phyloP scores from a whole-genome alignment of 2,329 filamentous ascomycete genomes.

The Geoglossum cookeanum region DNA sequence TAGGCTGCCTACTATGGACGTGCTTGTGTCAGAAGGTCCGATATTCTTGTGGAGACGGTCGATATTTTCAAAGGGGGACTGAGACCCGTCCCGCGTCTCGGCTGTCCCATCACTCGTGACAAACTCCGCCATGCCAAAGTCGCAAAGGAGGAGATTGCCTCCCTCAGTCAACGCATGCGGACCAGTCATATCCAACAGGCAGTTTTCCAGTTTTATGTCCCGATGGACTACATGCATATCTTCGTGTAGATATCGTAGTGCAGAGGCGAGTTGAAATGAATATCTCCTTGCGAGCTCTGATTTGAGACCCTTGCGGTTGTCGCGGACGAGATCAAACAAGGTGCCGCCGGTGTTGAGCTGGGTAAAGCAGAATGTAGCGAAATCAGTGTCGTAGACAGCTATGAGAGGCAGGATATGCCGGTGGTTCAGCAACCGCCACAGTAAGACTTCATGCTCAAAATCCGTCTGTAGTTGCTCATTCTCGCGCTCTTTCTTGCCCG shows the following conservation, averaged over 20 bases:
- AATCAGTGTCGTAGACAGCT: conserved; percentile 45
- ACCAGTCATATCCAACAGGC: conserved; percentile 37
- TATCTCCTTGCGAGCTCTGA: conserved; percentile 37
- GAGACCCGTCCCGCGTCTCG: background rate
- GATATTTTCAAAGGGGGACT: background rate
- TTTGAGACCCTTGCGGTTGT: conserved; percentile 33
- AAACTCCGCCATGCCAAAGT: conserved; percentile 53
- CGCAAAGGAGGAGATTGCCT: conserved; percentile 41
- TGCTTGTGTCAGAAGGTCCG: conserved; percentile 24
- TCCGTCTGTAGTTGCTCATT: conserved; percentile 47
- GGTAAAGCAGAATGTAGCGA: conserved; percentile 51
- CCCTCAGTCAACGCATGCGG: conserved; percentile 28
- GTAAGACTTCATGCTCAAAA: conserved; percentile 48
- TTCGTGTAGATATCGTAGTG: conserved; percentile 46
- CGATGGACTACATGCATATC: conserved; percentile 47
- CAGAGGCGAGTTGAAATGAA: conserved; percentile 41
- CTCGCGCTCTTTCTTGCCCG: conserved; percentile 35
- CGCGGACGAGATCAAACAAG: conserved; percentile 40
- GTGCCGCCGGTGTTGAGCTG: conserved; percentile 43
- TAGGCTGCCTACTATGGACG: conserved; percentile 4
- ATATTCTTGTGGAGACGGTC: conserved; percentile 20
- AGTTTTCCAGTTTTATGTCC: conserved; percentile 52
- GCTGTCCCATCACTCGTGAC: conserved; percentile 29
- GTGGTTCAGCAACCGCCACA: conserved; percentile 47
- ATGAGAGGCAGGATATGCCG: conserved; percentile 41